These are phyloP conservation scores for Millerago galiae DNA, from an alignment of 805 yeast genomes.

Conservation along the genomic window DNA sequence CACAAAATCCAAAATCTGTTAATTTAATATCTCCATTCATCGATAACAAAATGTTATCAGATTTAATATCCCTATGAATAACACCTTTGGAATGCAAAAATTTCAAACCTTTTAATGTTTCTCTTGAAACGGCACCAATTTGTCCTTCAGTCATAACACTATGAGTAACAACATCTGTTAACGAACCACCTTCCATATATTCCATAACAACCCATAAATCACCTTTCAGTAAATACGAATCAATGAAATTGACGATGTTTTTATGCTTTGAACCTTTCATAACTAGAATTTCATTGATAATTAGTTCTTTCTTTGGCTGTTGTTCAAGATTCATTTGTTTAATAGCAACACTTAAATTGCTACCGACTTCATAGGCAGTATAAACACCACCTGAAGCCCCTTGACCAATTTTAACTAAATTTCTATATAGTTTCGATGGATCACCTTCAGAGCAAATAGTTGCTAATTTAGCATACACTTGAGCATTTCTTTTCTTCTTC, in stretches of 20 bases:
- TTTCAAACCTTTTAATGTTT: conserved; percentile 77
- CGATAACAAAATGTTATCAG: conserved; percentile 84
- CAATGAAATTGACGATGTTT: conserved; percentile 91
- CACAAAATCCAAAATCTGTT: conserved; percentile 96
- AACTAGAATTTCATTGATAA: conserved; percentile 90
- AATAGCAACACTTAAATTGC: conserved; percentile 71
- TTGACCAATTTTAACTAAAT: conserved; percentile 84
- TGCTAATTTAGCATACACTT: conserved; percentile 61
- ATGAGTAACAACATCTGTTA: conserved; percentile 93
- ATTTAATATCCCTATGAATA: conserved; percentile 92
- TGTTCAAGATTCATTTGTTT: conserved; percentile 93
- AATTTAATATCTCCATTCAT: conserved; percentile 84
- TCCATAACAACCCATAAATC: conserved; percentile 98
- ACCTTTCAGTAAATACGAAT: conserved; percentile 69
- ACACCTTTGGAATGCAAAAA: conserved; percentile 90
- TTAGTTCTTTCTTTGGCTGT: conserved; percentile 93
- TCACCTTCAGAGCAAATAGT: conserved; percentile 81
- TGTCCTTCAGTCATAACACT: conserved; percentile 86
- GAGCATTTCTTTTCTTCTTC: conserved; percentile 63
- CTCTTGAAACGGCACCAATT: conserved; percentile 91
- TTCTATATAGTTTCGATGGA: conserved; percentile 64
- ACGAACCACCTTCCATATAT: conserved; percentile 97
- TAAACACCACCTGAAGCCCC: conserved; percentile 98
- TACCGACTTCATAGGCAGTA: conserved; percentile 65
- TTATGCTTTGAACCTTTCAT: conserved; percentile 89